Evolutionary conservation across 2,329 filamentous ascomycete species (phyloP).

Genomic region (Furcasterigmium sp.): DNA sequence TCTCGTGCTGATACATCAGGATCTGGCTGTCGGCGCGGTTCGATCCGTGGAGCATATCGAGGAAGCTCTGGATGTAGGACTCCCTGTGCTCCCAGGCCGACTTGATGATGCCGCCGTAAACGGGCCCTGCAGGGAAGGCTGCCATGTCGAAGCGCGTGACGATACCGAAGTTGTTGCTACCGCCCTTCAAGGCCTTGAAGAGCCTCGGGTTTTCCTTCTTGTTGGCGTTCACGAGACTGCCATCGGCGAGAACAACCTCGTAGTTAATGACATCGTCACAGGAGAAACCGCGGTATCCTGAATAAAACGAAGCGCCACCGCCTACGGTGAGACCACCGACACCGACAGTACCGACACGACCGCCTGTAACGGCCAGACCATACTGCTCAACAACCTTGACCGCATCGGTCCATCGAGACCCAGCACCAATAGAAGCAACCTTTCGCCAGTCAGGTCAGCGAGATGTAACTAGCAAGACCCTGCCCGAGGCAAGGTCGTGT

Average conservation of each 20-base stretch:
- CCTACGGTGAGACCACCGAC: slow-evolving; percentile 22
- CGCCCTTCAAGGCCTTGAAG: slow-evolving; percentile 39
- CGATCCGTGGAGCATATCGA: background rate
- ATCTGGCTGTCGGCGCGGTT: background rate
- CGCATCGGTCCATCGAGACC: slow-evolving; percentile 5
- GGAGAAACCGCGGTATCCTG: slow-evolving; percentile 23
- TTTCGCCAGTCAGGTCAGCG: no score
- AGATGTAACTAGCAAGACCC: no score
- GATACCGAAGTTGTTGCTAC: slow-evolving; percentile 40
- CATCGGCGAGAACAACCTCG: slow-evolving; percentile 37
- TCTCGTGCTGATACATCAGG: slow-evolving; percentile 27
- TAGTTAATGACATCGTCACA: slow-evolving; percentile 33
- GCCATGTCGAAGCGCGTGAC: slow-evolving; percentile 16
- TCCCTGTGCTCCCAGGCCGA: background rate
- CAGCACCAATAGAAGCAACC: slow-evolving; percentile 3
- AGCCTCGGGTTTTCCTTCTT: slow-evolving; percentile 29
- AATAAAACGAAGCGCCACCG: slow-evolving; percentile 17
- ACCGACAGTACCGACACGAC: slow-evolving; percentile 16
- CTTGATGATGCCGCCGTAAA: background rate
- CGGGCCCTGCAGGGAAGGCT: background rate
- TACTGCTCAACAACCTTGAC: background rate
- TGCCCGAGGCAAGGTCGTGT: no score
- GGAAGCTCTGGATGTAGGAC: background rate
- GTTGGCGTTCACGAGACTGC: slow-evolving; percentile 32
- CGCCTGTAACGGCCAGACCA: slow-evolving; percentile 2